Conservation (phyloP, 2,329 filamentous ascomycete species). For the Colletotrichum lentis region DNA sequence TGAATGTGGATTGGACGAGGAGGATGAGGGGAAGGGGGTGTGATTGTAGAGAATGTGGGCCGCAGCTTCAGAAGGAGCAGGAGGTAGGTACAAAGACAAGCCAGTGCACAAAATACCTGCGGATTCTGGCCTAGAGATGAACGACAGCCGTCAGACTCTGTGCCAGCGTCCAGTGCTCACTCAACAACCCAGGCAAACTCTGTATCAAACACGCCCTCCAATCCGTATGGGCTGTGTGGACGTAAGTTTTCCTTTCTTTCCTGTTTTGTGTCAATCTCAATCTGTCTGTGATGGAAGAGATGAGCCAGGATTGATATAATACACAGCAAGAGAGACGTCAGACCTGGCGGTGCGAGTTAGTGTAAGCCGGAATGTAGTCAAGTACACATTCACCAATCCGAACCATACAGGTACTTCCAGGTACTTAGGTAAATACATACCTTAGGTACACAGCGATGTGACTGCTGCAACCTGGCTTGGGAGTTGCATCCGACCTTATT, state of each 20-base stretch:
- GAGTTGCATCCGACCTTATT: not conserved
- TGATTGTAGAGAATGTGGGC: slow-evolving; percentile 17
- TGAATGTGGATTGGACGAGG: slow-evolving; percentile 22
- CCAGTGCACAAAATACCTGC: slow-evolving; percentile 15
- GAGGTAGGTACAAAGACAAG: not conserved
- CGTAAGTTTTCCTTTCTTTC: not conserved
- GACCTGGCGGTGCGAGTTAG: not conserved
- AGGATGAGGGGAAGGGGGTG: slow-evolving; percentile 1
- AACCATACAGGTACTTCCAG: not conserved
- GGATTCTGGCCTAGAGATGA: not conserved
- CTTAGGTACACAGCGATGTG: too few species aligned
- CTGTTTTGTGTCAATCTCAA: not conserved
- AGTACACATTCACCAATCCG: not conserved
- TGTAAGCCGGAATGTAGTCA: not conserved
- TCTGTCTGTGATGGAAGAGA: not conserved
- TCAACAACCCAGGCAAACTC: not conserved
- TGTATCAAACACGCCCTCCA: not conserved
- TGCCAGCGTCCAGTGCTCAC: not conserved
- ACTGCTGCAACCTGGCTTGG: too few species aligned
- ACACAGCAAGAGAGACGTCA: not conserved
- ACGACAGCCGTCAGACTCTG: not conserved
- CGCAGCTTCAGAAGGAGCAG: slow-evolving; percentile 26
- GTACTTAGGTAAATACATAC: too few species aligned
- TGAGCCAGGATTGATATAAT: not conserved
- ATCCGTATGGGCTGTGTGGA: too few species aligned